Percentiles rank a stretch among this genome's conserved stretches.
Conservation (phyloP, 805 yeast genomes). For the Debaryomyces hansenii region DNA sequence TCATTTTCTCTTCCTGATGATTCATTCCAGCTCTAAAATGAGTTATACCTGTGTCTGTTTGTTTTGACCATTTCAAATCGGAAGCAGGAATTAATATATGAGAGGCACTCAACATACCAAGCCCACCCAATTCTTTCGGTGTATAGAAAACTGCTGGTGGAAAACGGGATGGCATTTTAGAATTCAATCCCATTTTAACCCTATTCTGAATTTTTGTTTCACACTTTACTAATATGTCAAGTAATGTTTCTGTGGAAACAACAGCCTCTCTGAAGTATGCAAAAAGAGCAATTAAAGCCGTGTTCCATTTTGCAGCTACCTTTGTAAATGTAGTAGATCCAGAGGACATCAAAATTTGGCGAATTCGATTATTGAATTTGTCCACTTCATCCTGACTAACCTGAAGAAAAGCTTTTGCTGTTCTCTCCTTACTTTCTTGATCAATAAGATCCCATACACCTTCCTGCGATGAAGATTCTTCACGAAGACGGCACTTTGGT, state of each 20-base stretch:
- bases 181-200: slow-evolving; percentile 91
- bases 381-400: slow-evolving; percentile 82
- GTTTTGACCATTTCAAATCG: slow-evolving; percentile 87
- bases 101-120: slow-evolving; percentile 97
- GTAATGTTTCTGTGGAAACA: slow-evolving; percentile 71
- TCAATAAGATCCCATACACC: slow-evolving; percentile 90
- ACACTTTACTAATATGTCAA: slow-evolving; percentile 82
- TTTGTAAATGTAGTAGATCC: slow-evolving; percentile 95
- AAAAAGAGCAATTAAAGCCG: slow-evolving; percentile 81
- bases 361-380: slow-evolving; percentile 75
- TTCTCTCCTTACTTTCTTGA: slow-evolving; percentile 72
- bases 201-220: slow-evolving; percentile 93
- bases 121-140: slow-evolving; percentile 95
- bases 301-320: slow-evolving; percentile 94
- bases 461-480: slow-evolving; percentile 59
- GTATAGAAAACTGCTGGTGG: slow-evolving; percentile 99
- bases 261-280: slow-evolving; percentile 94
- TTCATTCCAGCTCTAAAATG: slow-evolving; percentile 95
- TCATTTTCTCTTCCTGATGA: slow-evolving; percentile 72
- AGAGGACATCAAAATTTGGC: slow-evolving; percentile 91
- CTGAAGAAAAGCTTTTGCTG: slow-evolving; percentile 83
- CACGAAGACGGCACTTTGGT: slow-evolving; percentile 66
- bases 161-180: slow-evolving; percentile 97
- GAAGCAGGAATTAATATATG: slow-evolving; percentile 94
- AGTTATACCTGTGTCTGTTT: slow-evolving; percentile 91